phyloP scores from a whole-genome alignment of 2,329 filamentous ascomycete genomes.

The Ceratocystis harringtonii region DNA sequence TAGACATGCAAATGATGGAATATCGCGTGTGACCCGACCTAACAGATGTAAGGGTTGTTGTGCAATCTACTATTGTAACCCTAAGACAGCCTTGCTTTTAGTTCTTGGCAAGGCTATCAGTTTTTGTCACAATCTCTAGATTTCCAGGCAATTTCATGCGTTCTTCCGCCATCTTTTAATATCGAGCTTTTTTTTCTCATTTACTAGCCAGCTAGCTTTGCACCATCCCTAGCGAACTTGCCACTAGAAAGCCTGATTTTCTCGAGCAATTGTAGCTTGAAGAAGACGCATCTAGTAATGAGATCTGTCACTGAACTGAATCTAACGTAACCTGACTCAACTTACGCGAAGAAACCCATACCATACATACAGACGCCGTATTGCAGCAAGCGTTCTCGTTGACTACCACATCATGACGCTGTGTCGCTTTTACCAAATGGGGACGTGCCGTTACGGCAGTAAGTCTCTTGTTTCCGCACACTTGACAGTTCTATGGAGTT shows the following conservation, averaged over 20 bases:
- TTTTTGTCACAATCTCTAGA: neutral
- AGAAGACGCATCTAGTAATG: neutral
- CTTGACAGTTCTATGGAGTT: neutral
- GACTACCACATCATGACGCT: constrained; percentile 9
- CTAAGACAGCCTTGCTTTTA: neutral
- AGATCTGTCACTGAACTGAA: neutral
- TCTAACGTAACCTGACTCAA: neutral
- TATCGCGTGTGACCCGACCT: neutral
- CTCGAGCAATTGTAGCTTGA: neutral
- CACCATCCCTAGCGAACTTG: neutral
- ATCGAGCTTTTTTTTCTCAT: neutral
- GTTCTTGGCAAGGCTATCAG: neutral
- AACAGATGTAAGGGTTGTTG: neutral
- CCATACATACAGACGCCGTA: neutral
- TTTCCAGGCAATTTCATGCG: neutral
- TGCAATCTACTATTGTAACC: neutral
- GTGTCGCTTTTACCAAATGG: constrained; percentile 21
- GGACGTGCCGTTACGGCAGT: constrained; percentile 39
- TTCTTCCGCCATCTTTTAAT: neutral
- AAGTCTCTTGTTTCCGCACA: constrained; percentile 20
- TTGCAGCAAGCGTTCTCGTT: neutral
- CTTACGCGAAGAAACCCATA: neutral
- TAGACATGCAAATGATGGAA: neutral
- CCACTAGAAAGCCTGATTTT: neutral
- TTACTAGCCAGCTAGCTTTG: neutral